phyloP scores from a whole-genome alignment of 768 basidiomycete genomes.

The Fomitopsis pulvina region DNA sequence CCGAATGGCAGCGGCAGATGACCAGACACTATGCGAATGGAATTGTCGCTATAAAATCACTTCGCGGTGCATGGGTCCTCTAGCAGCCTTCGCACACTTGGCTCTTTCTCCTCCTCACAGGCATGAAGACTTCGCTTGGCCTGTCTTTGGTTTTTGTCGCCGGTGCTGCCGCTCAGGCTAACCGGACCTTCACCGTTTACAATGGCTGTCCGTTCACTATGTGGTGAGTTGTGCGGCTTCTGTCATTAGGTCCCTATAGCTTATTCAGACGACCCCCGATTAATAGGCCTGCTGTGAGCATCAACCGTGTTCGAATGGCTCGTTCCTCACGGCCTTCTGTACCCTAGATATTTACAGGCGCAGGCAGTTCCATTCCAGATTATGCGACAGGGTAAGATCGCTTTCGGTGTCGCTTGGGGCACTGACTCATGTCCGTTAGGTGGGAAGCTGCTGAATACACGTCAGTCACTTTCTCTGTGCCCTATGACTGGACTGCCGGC shows the following conservation, averaged over 20 bases:
- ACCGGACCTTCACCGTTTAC: slow-evolving; percentile 31
- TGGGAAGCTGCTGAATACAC: slow-evolving; percentile 25
- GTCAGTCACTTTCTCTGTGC: slow-evolving; percentile 26
- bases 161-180: slow-evolving; percentile 7
- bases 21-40: too few species aligned
- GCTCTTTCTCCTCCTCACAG: too few species aligned
- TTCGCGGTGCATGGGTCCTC: too few species aligned
- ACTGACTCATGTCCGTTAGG: slow-evolving; percentile 7
- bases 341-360: neutral
- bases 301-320: neutral
- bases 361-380: neutral
- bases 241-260: neutral
- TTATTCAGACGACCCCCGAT: too few species aligned
- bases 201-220: slow-evolving; percentile 38
- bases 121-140: slow-evolving; percentile 9
- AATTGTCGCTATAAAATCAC: too few species aligned
- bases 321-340: neutral
- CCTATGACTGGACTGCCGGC: slow-evolving; percentile 33
- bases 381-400: slow-evolving; percentile 4
- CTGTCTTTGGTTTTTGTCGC: slow-evolving; percentile 5
- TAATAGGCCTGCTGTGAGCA: slow-evolving; percentile 2
- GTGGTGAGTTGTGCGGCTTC: slow-evolving; percentile 23
- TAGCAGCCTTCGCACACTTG: too few species aligned
- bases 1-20: too few species aligned
- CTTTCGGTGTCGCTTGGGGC: neutral